Base-by-base conservation (phyloP, 805 yeast species). In the Candida saitoana region DNA sequence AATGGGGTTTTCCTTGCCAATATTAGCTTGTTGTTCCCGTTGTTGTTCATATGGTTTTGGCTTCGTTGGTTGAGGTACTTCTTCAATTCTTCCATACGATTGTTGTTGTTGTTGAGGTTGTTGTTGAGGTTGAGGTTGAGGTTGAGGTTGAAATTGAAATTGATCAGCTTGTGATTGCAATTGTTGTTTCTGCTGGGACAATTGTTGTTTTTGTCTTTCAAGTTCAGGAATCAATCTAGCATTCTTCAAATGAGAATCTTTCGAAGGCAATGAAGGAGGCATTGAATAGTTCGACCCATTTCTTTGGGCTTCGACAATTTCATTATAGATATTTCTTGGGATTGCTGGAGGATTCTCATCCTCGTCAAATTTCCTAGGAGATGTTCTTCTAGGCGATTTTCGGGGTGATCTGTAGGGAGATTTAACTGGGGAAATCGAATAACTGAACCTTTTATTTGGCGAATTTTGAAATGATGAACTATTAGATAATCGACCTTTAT, bases 311-410 rank as follows among this genome's bases (percentile, higher is more conserved):
- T 52, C 50, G 33, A 69, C 63, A 43, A 69, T 69, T 44, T 70
- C 75, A 45, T 70, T 62, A 48, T 70, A 70, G 36, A 70, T 62
- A 43, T 69, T 69, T 47, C 73, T 57, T 11, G 74, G 74, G 30
- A 68, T 59, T 25, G 60, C 66, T 41, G 60, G 63, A 38, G 44
- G 38, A 8, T 19, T 34, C 5, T 27, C 24, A 12, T 39, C 38
- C 14, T 14, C 16, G 17, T 41, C 45, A 27, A 39, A 42, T 25
- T 44, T 47, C 33, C 49, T 48, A 3, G 39, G 39, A 4, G 53
- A 49, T 6, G 50, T 41, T 32, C 40, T 43, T 17, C 41, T 22
- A n/a, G 60, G 59, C 6, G 60, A 50, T 36, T 47, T 40, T 12
- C 42, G 42, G 1, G 55, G 53, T 36, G 56, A 34, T 44, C 45